These are phyloP conservation scores for Wickerhamiella parazyma DNA, from an alignment of 805 yeast genomes.

Conservation along the genomic window DNA sequence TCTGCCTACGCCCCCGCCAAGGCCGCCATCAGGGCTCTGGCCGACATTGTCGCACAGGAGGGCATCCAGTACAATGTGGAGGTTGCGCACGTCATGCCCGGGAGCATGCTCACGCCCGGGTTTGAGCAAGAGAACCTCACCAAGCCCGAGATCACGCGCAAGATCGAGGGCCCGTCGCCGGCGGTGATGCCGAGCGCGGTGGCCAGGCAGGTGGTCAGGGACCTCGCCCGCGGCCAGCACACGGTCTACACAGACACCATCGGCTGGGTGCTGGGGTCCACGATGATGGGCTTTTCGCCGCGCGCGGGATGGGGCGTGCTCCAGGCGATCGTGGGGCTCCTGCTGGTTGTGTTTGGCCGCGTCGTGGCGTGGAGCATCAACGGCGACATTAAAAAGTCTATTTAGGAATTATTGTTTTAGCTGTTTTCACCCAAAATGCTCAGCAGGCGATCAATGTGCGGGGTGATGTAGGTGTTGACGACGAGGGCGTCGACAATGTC, in stretches of 20 bases:
- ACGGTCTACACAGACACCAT: conserved; percentile 69
- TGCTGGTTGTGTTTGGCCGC: conserved; percentile 18
- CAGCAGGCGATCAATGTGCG: conserved; percentile 20
- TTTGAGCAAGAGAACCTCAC: conserved; percentile 64
- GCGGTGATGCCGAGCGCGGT: conserved; percentile 58
- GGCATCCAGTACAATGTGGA: conserved; percentile 49
- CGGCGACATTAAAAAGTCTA: conserved; percentile 12
- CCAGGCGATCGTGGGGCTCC: conserved; percentile 16
- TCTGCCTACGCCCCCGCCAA: conserved; percentile 82
- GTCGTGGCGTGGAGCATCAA: conserved; percentile 17
- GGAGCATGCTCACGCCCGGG: conserved; percentile 85
- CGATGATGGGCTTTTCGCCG: conserved; percentile 27
- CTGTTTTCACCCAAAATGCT: conserved; percentile 6
- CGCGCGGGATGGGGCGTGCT: conserved; percentile 19
- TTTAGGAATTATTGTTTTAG: neutral
- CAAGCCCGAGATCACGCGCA: conserved; percentile 71
- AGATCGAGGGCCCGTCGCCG: conserved; percentile 71
- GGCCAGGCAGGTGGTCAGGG: conserved; percentile 42
- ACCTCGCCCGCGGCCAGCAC: conserved; percentile 51
- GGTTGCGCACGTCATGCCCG: conserved; percentile 70
- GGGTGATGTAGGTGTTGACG: conserved; percentile 18
- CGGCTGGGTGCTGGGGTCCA: conserved; percentile 63
- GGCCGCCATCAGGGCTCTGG: conserved; percentile 63
- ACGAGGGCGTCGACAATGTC: conserved; percentile 18
- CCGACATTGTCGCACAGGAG: conserved; percentile 74